Conservation (phyloP, 2,329 filamentous ascomycete genomes). For the Alternaria novae-zelandiae region DNA sequence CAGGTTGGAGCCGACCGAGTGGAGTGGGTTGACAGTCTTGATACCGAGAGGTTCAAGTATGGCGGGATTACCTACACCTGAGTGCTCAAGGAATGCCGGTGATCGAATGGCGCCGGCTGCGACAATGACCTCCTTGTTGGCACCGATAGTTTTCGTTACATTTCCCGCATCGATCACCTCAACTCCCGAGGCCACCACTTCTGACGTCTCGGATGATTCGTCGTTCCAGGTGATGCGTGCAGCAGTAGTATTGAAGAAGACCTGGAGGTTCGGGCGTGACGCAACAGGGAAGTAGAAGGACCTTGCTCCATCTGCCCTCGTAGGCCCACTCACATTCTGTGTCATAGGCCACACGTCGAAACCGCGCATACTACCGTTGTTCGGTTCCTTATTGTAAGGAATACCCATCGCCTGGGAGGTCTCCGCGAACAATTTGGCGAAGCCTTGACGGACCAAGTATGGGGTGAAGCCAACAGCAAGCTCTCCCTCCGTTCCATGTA, state of each 20-base stretch:
- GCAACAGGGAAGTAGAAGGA: conserved; percentile 56
- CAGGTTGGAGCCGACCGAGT: conserved; percentile 42
- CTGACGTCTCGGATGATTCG: not conserved
- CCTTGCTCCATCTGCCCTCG: conserved; percentile 56
- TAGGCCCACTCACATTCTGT: conserved; percentile 45
- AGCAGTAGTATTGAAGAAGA: conserved; percentile 53
- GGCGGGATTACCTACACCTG: conserved; percentile 45
- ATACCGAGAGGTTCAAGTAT: conserved; percentile 32
- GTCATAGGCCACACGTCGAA: conserved; percentile 53
- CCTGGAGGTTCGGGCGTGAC: conserved; percentile 50
- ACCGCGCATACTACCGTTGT: conserved; percentile 54
- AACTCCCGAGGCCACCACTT: conserved; percentile 31
- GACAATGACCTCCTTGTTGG: conserved; percentile 43
- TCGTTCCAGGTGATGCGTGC: conserved; percentile 50
- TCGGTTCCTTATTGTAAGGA: conserved; percentile 51
- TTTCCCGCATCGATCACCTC: conserved; percentile 29
- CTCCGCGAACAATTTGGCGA: conserved; percentile 43
- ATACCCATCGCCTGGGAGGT: conserved; percentile 47
- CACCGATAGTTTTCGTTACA: conserved; percentile 20
- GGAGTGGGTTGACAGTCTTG: conserved; percentile 24
- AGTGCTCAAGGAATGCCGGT: conserved; percentile 44
- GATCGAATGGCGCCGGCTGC: conserved; percentile 45
- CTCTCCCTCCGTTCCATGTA: conserved; percentile 32
- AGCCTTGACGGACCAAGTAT: conserved; percentile 30
- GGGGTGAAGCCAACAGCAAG: conserved; percentile 39